Evolutionary conservation across 192 early-diverging fungal genomes (phyloP), one percentile per base, ranked within the genome.

Genomic region (Coemansia sp.): DNA sequence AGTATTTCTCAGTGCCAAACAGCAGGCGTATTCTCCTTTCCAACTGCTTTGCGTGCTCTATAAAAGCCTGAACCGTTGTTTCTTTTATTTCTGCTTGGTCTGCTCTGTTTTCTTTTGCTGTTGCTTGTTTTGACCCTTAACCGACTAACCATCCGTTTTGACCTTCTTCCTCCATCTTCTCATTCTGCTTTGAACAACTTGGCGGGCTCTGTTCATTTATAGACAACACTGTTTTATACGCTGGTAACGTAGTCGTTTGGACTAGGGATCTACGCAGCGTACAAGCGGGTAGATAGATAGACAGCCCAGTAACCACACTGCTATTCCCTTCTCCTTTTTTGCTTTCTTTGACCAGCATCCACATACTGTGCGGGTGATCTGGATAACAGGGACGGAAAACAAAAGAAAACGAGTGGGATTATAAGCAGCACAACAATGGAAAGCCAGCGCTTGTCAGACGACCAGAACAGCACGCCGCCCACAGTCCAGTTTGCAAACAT

Each of bases 401-500:
- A 54, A 54, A 10, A 26, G 21, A 21, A 13, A 32, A 32, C 32
- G 32, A 32, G 32, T 32, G 32, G 32, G 32, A 32, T 32, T 32
- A 32, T 4, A 32, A 32, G 32, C 32, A 32, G 32, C 32, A 32
- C 32, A 32, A 32, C 32, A 32, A 54, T 48, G 50, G 63, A 76
- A 21, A 64, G 73, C 63, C 54, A 73, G 56, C 57, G 56, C 38
- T 70, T 56, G 40, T 49, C 62, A 9, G 52, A 64, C 18, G 69
- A 63, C 54, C 26, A 41, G 13, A 56, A 43, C 12, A 37, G 23
- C 5, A 50, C 64, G 44, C 64, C 45, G 3, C 76, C 76, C 37
- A 69, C 64, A 2, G 66, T 61, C 19, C 63, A 76, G 67, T 65
- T 81, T 42, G 59, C 74, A 37, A 65, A 60, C 37, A 67, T 81